Evolutionary conservation across 2,329 filamentous ascomycete species (phyloP).

Genomic region (Plenodomus tracheiphilus): DNA sequence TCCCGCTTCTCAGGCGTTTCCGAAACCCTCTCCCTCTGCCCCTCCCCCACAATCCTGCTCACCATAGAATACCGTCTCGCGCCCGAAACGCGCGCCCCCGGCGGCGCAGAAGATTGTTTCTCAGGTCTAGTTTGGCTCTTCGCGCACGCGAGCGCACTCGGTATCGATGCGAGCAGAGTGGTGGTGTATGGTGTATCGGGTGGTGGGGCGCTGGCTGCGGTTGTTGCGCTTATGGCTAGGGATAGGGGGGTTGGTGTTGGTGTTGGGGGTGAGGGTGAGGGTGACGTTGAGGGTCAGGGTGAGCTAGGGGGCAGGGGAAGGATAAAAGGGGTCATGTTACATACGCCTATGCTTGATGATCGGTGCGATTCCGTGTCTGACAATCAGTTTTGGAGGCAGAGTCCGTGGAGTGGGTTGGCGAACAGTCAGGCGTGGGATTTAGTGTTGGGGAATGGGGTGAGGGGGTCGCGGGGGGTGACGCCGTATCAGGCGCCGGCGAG

Average conservation of each 20-base stretch:
- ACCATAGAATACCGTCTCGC: constrained; percentile 52
- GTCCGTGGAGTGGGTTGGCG: too few relatives aligned
- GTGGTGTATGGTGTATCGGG: constrained; percentile 50
- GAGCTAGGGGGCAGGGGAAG: too few relatives aligned
- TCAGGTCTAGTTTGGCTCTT: constrained; percentile 27
- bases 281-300: too few relatives aligned
- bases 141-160: constrained; percentile 45
- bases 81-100: constrained; percentile 48
- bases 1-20: constrained; percentile 28
- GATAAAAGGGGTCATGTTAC: too few relatives aligned
- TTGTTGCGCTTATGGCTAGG: constrained; percentile 45
- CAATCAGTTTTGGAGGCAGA: too few relatives aligned
- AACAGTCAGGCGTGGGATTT: too few relatives aligned
- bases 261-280: too few relatives aligned
- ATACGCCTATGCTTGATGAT: too few relatives aligned
- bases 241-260: constrained; percentile 14
- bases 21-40: constrained; percentile 29
- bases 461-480: too few relatives aligned
- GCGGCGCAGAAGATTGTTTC: constrained; percentile 40
- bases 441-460: too few relatives aligned
- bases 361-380: too few relatives aligned
- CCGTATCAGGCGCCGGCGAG: too few relatives aligned
- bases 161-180: constrained; percentile 47
- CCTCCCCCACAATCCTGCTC: constrained; percentile 11
- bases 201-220: constrained; percentile 50